Base-by-base conservation (phyloP, 495 filamentous ascomycete genomes). In the Lindgomyces ingoldianus region DNA sequence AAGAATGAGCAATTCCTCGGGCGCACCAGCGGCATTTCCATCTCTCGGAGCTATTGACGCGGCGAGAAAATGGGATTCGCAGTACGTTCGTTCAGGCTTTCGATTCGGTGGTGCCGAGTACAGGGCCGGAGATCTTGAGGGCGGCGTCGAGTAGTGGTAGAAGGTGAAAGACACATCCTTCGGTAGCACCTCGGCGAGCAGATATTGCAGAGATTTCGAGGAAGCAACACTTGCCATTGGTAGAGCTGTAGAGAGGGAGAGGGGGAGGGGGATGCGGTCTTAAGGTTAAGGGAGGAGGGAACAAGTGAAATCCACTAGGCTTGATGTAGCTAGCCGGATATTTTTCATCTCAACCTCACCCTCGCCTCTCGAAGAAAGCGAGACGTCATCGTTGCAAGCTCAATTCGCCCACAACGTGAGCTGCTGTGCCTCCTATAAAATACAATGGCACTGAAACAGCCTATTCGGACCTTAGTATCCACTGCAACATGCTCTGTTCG, bases 71-170 rank as follows among this genome's bases (percentile, higher is more conserved):
- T 98, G 95, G 36, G 81, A 91, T 76, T 96, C 91, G 72, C 88
- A 89, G 64, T 90, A 94, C 0, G 95, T 98, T 57, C 82, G 71
- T 71, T 92, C 85, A 1, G 88, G 79, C 16, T 82, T 80, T 53
- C 85, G 77, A 49, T 82, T 83, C 9, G 91, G 88, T 9, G 91
- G 85, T 26, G 93, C 82, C n/a, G 87, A 84, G 73, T 87, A 96
- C 52, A 99, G 83, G 22, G 92, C 81, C 8, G 82, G 79, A 55
- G 85, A 89, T 59, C 78, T 80, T 12, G 84, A 85, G 18, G 94
- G 91, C 1, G 90, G 89, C 2, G 93, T 95, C 19, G 92, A 96
- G 65, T 96, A 76, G 79, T 98, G 93, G 75, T 95, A 85, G 69
- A 95, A 80, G 45, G 80, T 87, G 71, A 96, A 85, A 62, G 81